A percentile compares a stretch with the other conserved stretches of the same genome.
phyloP scores from a whole-genome alignment of 2,329 filamentous ascomycete species.

The Pseudodiploospora longispora region DNA sequence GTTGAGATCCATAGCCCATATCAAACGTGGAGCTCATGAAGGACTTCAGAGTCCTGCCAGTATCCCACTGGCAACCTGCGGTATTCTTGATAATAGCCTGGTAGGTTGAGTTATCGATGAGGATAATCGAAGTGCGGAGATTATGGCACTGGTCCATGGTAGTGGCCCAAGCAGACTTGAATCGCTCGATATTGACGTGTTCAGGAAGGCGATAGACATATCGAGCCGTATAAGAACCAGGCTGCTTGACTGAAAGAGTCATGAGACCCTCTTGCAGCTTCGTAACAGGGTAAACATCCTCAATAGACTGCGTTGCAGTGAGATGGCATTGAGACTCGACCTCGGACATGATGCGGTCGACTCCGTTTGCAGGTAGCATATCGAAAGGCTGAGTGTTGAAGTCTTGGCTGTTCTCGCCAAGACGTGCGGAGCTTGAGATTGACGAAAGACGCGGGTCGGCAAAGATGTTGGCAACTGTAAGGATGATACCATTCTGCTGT shows the following conservation, averaged over 20 bases:
- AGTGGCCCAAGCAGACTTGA: conserved; percentile 3
- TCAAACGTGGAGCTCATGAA: not conserved
- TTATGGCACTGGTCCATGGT: conserved; percentile 5
- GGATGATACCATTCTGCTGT: conserved; percentile 12
- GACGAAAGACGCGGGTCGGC: conserved; percentile 1
- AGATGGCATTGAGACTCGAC: conserved; percentile 5
- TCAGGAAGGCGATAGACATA: conserved; percentile 4
- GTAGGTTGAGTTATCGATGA: not conserved
- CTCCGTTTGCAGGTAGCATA: not conserved
- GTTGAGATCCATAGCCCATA: conserved; percentile 9
- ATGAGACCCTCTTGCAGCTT: conserved; percentile 4
- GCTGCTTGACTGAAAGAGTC: conserved; percentile 5
- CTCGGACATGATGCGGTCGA: not conserved
- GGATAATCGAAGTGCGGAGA: conserved; percentile 7
- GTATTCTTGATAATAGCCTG: conserved; percentile 1
- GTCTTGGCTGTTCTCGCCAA: not conserved
- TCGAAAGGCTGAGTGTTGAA: conserved; percentile 4
- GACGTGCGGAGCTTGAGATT: not conserved
- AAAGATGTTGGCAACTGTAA: conserved; percentile 4
- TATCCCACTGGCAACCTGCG: too few species aligned
- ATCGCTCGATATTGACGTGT: conserved; percentile 1
- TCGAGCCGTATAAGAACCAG: conserved; percentile 6
- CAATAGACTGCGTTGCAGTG: not conserved
- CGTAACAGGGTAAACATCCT: conserved; percentile 7
- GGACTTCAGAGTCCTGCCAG: too few species aligned